Percentiles rank a stretch among this genome's conserved stretches.
These are phyloP conservation scores for Cynara cardunculus DNA, from an alignment of 129 eudicot genomes.

Conservation along the genomic window DNA sequence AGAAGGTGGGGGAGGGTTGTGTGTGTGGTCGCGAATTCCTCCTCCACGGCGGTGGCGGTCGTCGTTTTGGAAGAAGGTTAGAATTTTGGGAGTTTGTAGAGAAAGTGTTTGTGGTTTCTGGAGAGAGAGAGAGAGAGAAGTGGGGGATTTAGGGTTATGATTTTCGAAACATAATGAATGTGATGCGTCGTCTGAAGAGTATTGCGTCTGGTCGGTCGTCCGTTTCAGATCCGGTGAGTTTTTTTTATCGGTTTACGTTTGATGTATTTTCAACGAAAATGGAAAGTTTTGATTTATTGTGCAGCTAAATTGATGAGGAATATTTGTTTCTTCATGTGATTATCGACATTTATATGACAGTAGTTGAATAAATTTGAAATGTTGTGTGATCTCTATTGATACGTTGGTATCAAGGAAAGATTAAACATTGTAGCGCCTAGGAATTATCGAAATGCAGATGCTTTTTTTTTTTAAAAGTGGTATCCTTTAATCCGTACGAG, in stretches of 20 bases:
- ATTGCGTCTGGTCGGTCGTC: slow-evolving; percentile 91
- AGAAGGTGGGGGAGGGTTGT: slow-evolving; percentile 20
- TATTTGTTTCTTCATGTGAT: not conserved
- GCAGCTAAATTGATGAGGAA: not conserved
- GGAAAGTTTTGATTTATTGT: not conserved
- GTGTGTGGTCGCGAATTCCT: slow-evolving; percentile 21
- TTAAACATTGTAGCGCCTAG: not conserved
- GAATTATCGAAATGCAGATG: slow-evolving; percentile 16
- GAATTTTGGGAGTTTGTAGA: slow-evolving; percentile 4
- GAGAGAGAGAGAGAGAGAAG: slow-evolving; percentile 20
- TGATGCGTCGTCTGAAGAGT: slow-evolving; percentile 92
- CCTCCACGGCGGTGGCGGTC: slow-evolving; percentile 16
- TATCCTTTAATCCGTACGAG: too few relatives aligned
- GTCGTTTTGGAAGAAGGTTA: not conserved
- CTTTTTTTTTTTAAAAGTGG: not conserved
- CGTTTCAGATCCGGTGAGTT: slow-evolving; percentile 85
- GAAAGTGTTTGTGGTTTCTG: slow-evolving; percentile 5
- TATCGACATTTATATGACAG: not conserved
- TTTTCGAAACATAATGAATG: slow-evolving; percentile 57
- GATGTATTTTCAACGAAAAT: not conserved
- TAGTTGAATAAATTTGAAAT: not conserved
- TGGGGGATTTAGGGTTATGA: slow-evolving; percentile 29
- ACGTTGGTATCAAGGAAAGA: not conserved
- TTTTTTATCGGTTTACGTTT: not conserved
- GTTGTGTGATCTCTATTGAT: slow-evolving; percentile 11